phyloP scores from a whole-genome alignment of 306 rosid genomes.

The Dryas alaskensis region DNA sequence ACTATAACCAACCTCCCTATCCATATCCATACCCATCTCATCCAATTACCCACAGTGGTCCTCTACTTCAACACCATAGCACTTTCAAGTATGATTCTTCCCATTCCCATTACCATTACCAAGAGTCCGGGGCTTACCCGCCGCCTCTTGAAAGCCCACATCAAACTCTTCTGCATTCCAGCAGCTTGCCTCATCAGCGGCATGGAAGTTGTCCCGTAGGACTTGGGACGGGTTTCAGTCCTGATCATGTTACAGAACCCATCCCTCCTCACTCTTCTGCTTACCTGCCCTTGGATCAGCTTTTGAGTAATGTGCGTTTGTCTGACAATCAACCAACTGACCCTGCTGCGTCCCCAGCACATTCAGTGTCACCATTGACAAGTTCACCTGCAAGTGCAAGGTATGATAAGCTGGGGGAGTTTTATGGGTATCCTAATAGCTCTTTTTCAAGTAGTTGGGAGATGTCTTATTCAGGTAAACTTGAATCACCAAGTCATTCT shows the following conservation, averaged over 20 bases:
- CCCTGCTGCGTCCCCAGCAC: constrained; percentile 43
- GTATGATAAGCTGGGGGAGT: constrained; percentile 42
- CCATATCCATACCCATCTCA: constrained; percentile 41
- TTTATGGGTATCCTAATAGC: constrained; percentile 41
- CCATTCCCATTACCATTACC: constrained; percentile 48
- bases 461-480: constrained; percentile 27
- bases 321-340: constrained; percentile 47
- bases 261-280: constrained; percentile 35
- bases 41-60: constrained; percentile 28
- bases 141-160: constrained; percentile 32
- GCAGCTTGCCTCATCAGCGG: constrained; percentile 54
- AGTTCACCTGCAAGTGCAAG: constrained; percentile 40
- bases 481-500: constrained; percentile 27
- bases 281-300: constrained; percentile 65
- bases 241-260: constrained; percentile 19
- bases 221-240: constrained; percentile 19
- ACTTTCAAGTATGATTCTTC: constrained; percentile 61
- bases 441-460: constrained; percentile 47
- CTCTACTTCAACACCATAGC: constrained; percentile 44
- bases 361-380: constrained; percentile 28
- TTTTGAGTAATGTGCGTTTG: constrained; percentile 46
- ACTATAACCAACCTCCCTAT: constrained; percentile 23
- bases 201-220: constrained; percentile 31
- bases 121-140: constrained; percentile 35
- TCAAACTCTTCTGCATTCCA: constrained; percentile 26